A percentile compares a stretch with the other conserved stretches of the same genome.
phyloP scores from a whole-genome alignment of 2,329 filamentous ascomycete species.

The Dactylonectria macrodidyma region DNA sequence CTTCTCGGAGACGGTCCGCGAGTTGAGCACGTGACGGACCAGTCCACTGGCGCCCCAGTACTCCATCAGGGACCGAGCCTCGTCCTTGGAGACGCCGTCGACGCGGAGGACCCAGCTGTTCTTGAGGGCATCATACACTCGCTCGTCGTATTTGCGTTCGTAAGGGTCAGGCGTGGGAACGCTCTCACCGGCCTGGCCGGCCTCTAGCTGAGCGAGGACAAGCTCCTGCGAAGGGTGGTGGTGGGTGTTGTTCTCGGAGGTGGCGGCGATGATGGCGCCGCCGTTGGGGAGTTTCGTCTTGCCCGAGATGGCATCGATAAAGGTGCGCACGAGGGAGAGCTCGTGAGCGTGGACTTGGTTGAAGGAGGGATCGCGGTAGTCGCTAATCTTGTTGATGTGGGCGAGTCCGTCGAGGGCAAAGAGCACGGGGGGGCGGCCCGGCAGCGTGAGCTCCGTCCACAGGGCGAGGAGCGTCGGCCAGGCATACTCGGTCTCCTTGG shows the following conservation, averaged over 20 bases:
- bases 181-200: slow-evolving; percentile 55
- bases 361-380: slow-evolving; percentile 80
- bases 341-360: slow-evolving; percentile 89
- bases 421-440: slow-evolving; percentile 72
- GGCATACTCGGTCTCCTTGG: slow-evolving; percentile 81
- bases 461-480: slow-evolving; percentile 87
- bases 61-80: slow-evolving; percentile 87
- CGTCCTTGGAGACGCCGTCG: slow-evolving; percentile 78
- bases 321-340: slow-evolving; percentile 81
- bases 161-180: slow-evolving; percentile 66
- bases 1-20: slow-evolving; percentile 81
- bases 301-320: slow-evolving; percentile 80
- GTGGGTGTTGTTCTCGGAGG: slow-evolving; percentile 79
- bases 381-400: slow-evolving; percentile 84
- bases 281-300: slow-evolving; percentile 75
- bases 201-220: slow-evolving; percentile 71
- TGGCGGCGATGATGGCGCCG: slow-evolving; percentile 83
- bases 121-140: slow-evolving; percentile 68
- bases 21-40: slow-evolving; percentile 78
- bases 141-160: slow-evolving; percentile 69
- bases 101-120: slow-evolving; percentile 70
- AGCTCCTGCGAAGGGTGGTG: slow-evolving; percentile 77
- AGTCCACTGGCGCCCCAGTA: slow-evolving; percentile 94
- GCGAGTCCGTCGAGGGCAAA: slow-evolving; percentile 84
- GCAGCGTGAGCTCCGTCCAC: slow-evolving; percentile 81